Conservation (phyloP, 306 rosid genomes). For the Quercus aquifolioides region DNA sequence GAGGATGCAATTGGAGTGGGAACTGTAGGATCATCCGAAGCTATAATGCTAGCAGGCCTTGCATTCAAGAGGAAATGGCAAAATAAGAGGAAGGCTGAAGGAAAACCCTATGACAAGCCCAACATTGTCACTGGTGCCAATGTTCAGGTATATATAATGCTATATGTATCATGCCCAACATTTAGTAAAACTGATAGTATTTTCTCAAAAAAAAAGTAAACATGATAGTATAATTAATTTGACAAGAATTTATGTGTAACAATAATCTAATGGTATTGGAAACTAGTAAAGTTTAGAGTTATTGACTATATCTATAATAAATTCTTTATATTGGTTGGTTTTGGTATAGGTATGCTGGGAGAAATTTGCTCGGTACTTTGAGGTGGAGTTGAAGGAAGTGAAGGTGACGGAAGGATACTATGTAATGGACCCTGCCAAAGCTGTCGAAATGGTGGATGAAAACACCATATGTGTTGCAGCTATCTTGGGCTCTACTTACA, state of each 20-base stretch:
- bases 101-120: conserved; percentile 59
- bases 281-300: too few relatives aligned
- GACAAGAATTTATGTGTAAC: too few relatives aligned
- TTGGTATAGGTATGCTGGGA: conserved; percentile 66
- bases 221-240: background rate
- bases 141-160: conserved; percentile 44
- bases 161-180: too few relatives aligned
- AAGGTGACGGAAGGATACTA: conserved; percentile 64
- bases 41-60: conserved; percentile 80
- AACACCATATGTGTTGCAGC: conserved; percentile 83
- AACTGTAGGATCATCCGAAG: conserved; percentile 86
- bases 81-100: conserved; percentile 52
- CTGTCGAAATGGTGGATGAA: conserved; percentile 77
- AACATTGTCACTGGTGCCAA: conserved; percentile 75
- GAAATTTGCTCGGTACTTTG: conserved; percentile 73
- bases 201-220: too few relatives aligned
- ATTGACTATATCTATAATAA: too few relatives aligned
- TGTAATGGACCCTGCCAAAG: conserved; percentile 76
- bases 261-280: too few relatives aligned
- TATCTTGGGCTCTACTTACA: conserved; percentile 76
- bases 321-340: too few relatives aligned
- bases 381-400: conserved; percentile 74
- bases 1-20: conserved; percentile 59
- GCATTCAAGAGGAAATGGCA: conserved; percentile 89
- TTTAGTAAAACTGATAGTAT: background rate